These are phyloP conservation scores for Fusarium concolor DNA, from an alignment of 2,329 filamentous ascomycete genomes.

Conservation along the genomic window DNA sequence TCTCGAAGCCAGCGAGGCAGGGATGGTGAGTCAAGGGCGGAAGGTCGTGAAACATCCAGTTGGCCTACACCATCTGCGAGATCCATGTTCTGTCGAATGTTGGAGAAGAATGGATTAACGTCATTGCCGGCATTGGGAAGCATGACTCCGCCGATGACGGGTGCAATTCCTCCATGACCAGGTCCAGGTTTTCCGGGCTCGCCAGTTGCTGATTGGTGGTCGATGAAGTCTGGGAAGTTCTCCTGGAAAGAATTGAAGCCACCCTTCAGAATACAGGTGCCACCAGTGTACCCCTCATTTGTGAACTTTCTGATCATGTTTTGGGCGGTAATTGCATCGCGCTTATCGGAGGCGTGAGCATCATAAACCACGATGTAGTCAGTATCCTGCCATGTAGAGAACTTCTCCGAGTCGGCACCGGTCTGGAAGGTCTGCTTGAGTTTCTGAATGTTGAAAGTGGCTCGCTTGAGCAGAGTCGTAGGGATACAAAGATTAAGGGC, in stretches of 20 bases:
- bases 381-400: conserved; percentile 79
- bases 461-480: conserved; percentile 89
- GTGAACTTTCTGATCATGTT: conserved; percentile 96
- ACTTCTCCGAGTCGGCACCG: conserved; percentile 75
- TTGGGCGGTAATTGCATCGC: conserved; percentile 82
- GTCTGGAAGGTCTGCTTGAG: conserved; percentile 87
- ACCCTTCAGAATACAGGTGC: conserved; percentile 79
- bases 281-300: conserved; percentile 82
- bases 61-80: conserved; percentile 93
- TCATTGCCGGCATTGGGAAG: conserved; percentile 77
- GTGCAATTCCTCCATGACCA: conserved; percentile 60
- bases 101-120: conserved; percentile 91
- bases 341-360: conserved; percentile 77
- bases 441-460: conserved; percentile 90
- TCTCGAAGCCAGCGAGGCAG: conserved; percentile 83
- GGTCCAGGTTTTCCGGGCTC: conserved; percentile 61
- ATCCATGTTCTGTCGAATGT: conserved; percentile 97
- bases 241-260: conserved; percentile 82
- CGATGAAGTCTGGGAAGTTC: conserved; percentile 73
- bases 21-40: conserved; percentile 58
- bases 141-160: conserved; percentile 89
- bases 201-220: conserved; percentile 57
- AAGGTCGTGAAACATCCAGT: conserved; percentile 66
- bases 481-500: conserved; percentile 95
- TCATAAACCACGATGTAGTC: conserved; percentile 91